phyloP scores from a whole-genome alignment of 2,329 filamentous ascomycete genomes.

The Cladosporium sp. region DNA sequence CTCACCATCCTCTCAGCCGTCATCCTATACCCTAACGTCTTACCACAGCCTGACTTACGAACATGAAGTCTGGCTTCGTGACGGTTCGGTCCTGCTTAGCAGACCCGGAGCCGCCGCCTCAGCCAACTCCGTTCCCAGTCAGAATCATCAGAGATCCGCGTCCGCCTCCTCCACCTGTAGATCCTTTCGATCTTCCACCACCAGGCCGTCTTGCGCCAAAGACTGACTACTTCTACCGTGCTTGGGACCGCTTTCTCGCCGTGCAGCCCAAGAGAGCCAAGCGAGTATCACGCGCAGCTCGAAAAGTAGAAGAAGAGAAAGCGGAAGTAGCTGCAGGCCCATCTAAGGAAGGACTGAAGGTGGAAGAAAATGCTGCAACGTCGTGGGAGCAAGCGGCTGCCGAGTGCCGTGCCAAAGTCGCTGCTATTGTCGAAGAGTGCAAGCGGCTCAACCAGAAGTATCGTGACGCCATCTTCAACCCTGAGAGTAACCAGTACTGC shows the following conservation, averaged over 20 bases:
- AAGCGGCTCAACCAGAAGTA: conserved; percentile 79
- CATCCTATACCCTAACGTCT: background rate
- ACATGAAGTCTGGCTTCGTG: conserved; percentile 9
- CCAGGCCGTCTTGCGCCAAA: background rate
- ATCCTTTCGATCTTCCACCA: background rate
- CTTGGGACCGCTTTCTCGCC: conserved; percentile 30
- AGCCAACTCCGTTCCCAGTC: conserved; percentile 1
- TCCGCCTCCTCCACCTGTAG: background rate
- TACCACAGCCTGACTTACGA: background rate
- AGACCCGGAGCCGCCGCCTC: conserved; percentile 5
- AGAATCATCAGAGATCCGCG: conserved; percentile 4
- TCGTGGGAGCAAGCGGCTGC: conserved; percentile 70
- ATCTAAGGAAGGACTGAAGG: conserved; percentile 16
- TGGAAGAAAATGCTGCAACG: conserved; percentile 24
- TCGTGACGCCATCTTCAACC: conserved; percentile 79
- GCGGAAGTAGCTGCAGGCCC: conserved; percentile 6
- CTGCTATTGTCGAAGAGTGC: conserved; percentile 60
- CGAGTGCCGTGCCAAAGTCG: conserved; percentile 61
- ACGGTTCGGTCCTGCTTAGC: background rate
- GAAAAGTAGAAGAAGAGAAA: conserved; percentile 17
- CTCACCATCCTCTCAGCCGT: background rate
- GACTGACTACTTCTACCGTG: conserved; percentile 18
- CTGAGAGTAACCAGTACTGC: conserved; percentile 60
- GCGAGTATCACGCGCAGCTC: conserved; percentile 18
- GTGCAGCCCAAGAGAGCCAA: conserved; percentile 27